Base-by-base conservation (phyloP, 352 stramenopile genomes). In the Elongisporangium anandrum region DNA sequence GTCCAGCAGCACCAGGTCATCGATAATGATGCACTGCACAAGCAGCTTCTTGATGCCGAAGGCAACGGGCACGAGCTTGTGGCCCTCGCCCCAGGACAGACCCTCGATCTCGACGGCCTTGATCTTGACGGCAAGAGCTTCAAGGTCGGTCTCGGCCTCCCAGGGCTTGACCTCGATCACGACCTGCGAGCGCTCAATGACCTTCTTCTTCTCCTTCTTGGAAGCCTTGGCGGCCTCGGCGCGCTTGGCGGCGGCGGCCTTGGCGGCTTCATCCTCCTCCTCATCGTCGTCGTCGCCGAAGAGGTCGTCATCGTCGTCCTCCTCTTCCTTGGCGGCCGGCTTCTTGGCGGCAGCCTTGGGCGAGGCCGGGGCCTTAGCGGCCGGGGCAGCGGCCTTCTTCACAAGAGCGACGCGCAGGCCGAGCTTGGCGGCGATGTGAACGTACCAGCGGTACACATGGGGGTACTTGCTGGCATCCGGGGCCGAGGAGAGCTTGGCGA, bases 21-120 rank as follows among this genome's bases (percentile, higher is more conserved):
- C 85, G n/a, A 92, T 72, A 55, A 95, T 90, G 51, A 91, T 73
- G 66, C 85, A 95, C 59, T 87, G 77, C 48, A 95, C 70, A 1
- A 93, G 69, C 55, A 95, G 69, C 73, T 95, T 95, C 67, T 92
- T 93, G 66, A 95, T 91, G 59, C 85, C 85, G 59, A 90, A 95
- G 16, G 84, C 86, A 29, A 95, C 81, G 4, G 83, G 79, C 50
- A 91, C 79, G 15, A 92, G 64, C 66, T 95, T 95, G 73, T 91
- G 77, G 55, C 79, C 77, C 70, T 89, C 79, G 57, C 85, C 85
- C 85, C 85, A 95, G 17, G 61, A 83, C 16, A 95, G 64, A 38
- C 85, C 85, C 54, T 92, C 77, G 21, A 92, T 66, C 26, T 87
- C 61, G 8, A 87, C 60, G 10, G 81, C 78, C 74, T 91, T 91